These are phyloP conservation scores for Sporothrix inflata DNA, from an alignment of 2,329 filamentous ascomycete genomes.

Conservation along the genomic window DNA sequence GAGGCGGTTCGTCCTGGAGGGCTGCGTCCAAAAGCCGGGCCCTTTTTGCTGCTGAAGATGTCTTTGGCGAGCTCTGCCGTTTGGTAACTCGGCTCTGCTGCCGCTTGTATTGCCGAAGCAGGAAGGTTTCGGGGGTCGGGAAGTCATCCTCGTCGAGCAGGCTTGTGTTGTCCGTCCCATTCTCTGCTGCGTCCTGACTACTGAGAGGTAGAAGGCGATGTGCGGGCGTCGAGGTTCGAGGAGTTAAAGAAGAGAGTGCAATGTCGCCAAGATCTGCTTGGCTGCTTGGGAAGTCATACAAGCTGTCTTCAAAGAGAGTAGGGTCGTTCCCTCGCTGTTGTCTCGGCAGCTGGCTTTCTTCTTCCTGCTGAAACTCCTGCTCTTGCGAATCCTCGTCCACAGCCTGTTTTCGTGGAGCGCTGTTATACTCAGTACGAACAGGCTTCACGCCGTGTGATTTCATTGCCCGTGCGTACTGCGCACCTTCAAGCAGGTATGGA, in stretches of 20 bases:
- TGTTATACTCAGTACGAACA: slow-evolving; percentile 46
- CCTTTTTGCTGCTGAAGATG: slow-evolving; percentile 38
- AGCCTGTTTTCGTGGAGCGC: slow-evolving; percentile 37
- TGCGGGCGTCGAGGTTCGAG: slow-evolving; percentile 37
- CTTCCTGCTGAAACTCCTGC: slow-evolving; percentile 53
- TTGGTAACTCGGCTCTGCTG: slow-evolving; percentile 33
- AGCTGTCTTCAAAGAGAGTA: neutral
- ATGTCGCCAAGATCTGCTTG: neutral
- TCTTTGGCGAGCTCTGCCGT: slow-evolving; percentile 33
- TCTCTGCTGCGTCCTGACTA: slow-evolving; percentile 38
- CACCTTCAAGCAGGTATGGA: slow-evolving; percentile 61
- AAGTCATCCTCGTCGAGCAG: slow-evolving; percentile 41
- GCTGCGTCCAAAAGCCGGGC: slow-evolving; percentile 26
- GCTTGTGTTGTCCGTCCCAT: slow-evolving; percentile 41
- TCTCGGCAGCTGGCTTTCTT: slow-evolving; percentile 52
- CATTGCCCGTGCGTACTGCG: slow-evolving; percentile 56
- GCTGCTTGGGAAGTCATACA: slow-evolving; percentile 28
- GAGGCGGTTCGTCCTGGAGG: neutral
- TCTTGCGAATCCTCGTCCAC: slow-evolving; percentile 52
- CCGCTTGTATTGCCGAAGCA: slow-evolving; percentile 32
- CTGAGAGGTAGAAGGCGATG: slow-evolving; percentile 35
- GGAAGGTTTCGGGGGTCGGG: slow-evolving; percentile 35
- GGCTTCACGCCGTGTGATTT: slow-evolving; percentile 60
- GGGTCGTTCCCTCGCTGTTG: slow-evolving; percentile 25
- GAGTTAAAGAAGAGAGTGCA: slow-evolving; percentile 37